Evolutionary conservation across 371 early-diverging fungal species (phyloP), one percentile per base, ranked within the genome.

Genomic region (Mucor piriformis): DNA sequence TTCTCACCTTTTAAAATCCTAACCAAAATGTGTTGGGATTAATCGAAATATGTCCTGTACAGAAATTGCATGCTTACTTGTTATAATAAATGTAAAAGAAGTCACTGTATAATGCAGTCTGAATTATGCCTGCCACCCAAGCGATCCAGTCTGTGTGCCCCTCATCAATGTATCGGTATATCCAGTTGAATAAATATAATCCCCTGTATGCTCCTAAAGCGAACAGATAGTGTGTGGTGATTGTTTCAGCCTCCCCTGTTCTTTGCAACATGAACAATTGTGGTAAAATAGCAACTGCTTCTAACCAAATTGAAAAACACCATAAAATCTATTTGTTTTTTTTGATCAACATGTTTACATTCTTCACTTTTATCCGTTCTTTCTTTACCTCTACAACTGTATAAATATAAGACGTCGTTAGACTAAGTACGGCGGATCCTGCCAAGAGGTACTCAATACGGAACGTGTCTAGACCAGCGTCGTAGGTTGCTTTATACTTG

Each of bases 201-300:
- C 87, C 90, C 33, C 99, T 92, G 73, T 99, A 99, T 2, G 91
- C 92, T 4, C 99, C 99, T 20, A 99, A 76, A 2, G 99, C 95
- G 75, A 98, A 95, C 35, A 99, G 76, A 76, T 99, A 99, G 68
- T 97, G 98, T 2, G 95, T 90, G 2, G 99, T 99, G 66, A 99
- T 96, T 6, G 95, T 96, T 66, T 99, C 99, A 11, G 98, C 98
- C 72, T 99, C 99, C 16, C 98, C 98, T 3, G 96, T 96, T 59
- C 95, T 88, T 24, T 95, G 90, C 50, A 99, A 77, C 87, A 95
- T 93, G 69, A 95, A 95, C 23, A 99, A 86, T 74, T 99, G 99
- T 16, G 99, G 99, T 51, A 99, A 71, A 77, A 99, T 99, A 3
- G 99, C 98, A 0, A 99, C 96, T 6, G 95, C 82, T 74, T 99